Evolutionary conservation across 2,329 filamentous ascomycete genomes (phyloP).

Genomic region (Tolypocladium cylindrosporum): DNA sequence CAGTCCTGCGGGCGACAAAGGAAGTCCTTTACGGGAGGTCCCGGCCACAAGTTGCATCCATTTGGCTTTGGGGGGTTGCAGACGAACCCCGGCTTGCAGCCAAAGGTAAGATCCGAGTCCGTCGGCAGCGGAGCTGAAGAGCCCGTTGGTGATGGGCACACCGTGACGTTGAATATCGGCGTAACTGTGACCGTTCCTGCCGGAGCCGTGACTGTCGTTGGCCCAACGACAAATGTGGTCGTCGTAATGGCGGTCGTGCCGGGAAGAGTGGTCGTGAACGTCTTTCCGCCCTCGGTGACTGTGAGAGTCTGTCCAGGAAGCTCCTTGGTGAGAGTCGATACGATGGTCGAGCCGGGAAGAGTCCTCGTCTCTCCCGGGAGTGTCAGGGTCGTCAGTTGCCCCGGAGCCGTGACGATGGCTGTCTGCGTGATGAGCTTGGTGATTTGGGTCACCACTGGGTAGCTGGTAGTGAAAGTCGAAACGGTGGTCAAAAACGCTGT

Average conservation of each 20-base stretch:
- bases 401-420: constrained; percentile 4
- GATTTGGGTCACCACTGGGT: constrained; percentile 7
- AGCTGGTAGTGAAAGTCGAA: constrained; percentile 6
- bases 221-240: constrained; percentile 15
- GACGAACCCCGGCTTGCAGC: constrained; percentile 41
- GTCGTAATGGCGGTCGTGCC: constrained; percentile 20
- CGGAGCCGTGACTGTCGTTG: constrained; percentile 17
- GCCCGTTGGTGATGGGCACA: constrained; percentile 36
- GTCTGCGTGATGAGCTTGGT: constrained; percentile 4
- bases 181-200: constrained; percentile 17
- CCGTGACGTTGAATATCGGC: constrained; percentile 18
- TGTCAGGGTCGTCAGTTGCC: constrained; percentile 4
- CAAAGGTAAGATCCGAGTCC: constrained; percentile 37
- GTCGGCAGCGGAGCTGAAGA: constrained; percentile 18
- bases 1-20: constrained; percentile 36
- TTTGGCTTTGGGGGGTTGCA: constrained; percentile 41
- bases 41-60: constrained; percentile 41
- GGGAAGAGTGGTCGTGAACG: constrained; percentile 17
- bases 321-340: background rate
- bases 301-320: constrained; percentile 8
- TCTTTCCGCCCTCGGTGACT: constrained; percentile 9
- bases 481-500: constrained; percentile 6
- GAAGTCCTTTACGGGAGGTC: constrained; percentile 34
- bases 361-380: constrained; percentile 2
- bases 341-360: background rate